These are phyloP conservation scores for Geotrichum ghanense DNA, from an alignment of 805 yeast species.

Conservation along the genomic window DNA sequence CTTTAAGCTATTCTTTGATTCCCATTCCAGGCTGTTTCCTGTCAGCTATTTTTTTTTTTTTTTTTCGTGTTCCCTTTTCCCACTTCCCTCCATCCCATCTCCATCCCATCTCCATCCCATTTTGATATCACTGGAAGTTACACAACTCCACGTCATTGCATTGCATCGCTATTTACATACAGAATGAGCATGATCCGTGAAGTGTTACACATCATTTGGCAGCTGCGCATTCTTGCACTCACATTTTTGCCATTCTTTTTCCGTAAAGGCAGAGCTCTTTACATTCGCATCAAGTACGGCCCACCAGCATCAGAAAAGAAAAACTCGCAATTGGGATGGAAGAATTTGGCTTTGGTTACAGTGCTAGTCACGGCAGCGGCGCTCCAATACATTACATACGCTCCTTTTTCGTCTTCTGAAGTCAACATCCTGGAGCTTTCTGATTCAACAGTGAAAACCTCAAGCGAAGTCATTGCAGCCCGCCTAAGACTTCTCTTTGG, in stretches of 20 bases:
- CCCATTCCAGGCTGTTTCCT: too few species aligned
- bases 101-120: too few species aligned
- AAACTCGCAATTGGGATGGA: background rate
- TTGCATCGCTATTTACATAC: too few species aligned
- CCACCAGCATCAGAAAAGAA: background rate
- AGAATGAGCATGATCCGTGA: too few species aligned
- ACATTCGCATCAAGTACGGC: background rate
- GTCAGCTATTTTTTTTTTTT: too few species aligned
- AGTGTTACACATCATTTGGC: too few species aligned
- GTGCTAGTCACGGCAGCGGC: background rate
- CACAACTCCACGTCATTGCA: too few species aligned
- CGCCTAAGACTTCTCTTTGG: conserved; percentile 7
- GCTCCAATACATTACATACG: background rate
- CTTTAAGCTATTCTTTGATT: too few species aligned
- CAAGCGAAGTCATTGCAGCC: conserved; percentile 10
- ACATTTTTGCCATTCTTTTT: background rate
- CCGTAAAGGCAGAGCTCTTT: background rate
- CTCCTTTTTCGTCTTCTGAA: background rate
- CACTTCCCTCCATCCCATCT: too few species aligned
- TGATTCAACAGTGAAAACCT: conserved; percentile 12
- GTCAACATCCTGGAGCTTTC: conserved; percentile 11
- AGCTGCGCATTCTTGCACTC: background rate
- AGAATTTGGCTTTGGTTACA: background rate
- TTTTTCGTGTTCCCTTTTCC: too few species aligned
- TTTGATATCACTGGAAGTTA: too few species aligned